Conservation (phyloP, 768 basidiomycete genomes). For the Pholiota conissans region DNA sequence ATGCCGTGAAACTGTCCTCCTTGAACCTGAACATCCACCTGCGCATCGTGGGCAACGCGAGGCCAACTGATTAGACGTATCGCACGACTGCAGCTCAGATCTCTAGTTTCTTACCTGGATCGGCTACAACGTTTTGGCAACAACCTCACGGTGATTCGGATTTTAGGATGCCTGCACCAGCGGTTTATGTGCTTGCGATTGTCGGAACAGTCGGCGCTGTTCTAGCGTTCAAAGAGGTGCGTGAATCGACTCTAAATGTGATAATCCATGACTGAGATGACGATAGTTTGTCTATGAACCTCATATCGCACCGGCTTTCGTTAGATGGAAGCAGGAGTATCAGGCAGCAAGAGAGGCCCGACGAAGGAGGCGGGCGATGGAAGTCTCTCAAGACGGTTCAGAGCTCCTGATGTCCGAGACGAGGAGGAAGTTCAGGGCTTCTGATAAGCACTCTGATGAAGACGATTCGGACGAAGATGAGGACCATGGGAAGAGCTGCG, state of each 20-base stretch:
- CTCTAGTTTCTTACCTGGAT: neutral
- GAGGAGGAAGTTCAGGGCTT: conserved; percentile 19
- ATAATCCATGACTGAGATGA: neutral
- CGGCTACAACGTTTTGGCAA: neutral
- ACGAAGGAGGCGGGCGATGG: conserved; percentile 14
- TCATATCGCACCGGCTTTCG: conserved; percentile 62
- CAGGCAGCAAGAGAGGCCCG: conserved; percentile 22
- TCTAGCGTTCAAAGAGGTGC: conserved; percentile 61
- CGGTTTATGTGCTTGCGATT: conserved; percentile 51
- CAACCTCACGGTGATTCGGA: conserved; percentile 6
- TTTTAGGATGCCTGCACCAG: conserved; percentile 35
- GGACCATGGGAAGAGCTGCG: conserved; percentile 13
- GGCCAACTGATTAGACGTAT: neutral
- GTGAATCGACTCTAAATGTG: neutral
- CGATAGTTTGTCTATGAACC: conserved; percentile 68
- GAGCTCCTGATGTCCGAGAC: conserved; percentile 20
- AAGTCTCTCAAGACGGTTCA: conserved; percentile 7
- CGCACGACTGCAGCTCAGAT: neutral
- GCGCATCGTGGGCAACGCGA: neutral
- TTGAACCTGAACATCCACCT: neutral
- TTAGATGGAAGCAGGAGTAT: conserved; percentile 44
- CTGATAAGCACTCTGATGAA: conserved; percentile 9
- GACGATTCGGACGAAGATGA: conserved; percentile 18
- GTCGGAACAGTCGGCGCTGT: conserved; percentile 49
- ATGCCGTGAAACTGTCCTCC: conserved; percentile 5